Base-by-base conservation (phyloP, 768 basidiomycete genomes). In the Saitozyma podzolica region DNA sequence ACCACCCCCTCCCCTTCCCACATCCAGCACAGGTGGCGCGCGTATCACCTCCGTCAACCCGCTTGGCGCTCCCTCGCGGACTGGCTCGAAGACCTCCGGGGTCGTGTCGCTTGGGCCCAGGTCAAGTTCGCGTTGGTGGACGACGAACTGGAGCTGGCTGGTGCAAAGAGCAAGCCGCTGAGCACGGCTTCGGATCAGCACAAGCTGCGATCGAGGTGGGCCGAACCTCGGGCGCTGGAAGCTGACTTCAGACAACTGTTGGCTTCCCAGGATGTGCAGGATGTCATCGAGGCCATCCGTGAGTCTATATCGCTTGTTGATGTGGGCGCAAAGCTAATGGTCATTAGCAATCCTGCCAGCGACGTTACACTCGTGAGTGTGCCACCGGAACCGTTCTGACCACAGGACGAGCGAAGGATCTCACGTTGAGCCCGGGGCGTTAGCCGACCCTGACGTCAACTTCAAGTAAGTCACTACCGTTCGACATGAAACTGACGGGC, bases 1-100 rank as follows among this genome's bases (percentile, higher is more conserved):
- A 57, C 54, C 40, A 52, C 55, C 10, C 54, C 59, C 9, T 56
- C 65, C 6, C 61, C 61, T 20, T 16, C 65, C 16, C 65, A 66
- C 39, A 50, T 66, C 52, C 29, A 45, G 40, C 65, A 66, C 43
- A 19, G 43, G 16, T 61, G 56, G 48, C 50, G 51, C 40, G 56
- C 19, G 11, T 56, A 66, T 42, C 48, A 50, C 19, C 40, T 58
- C 7, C 56, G 61, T 8, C 65, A 66, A 47, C 65, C 65, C 19
- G 61, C 61, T 17, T 62, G 55, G 55, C 50, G 53, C 7, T 40
- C 40, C 6, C 53, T 66, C 3, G 65, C 50, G 1, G 56, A 58
- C 17, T 66, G 65, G 65, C 20, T 66, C 14, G 65, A 20, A 41
- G 65, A 66, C 41, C 62, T 66, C 61, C 40, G 65, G 16, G 65